phyloP scores from a whole-genome alignment of 2,329 filamentous ascomycete species.

The Ramularia endophylla region DNA sequence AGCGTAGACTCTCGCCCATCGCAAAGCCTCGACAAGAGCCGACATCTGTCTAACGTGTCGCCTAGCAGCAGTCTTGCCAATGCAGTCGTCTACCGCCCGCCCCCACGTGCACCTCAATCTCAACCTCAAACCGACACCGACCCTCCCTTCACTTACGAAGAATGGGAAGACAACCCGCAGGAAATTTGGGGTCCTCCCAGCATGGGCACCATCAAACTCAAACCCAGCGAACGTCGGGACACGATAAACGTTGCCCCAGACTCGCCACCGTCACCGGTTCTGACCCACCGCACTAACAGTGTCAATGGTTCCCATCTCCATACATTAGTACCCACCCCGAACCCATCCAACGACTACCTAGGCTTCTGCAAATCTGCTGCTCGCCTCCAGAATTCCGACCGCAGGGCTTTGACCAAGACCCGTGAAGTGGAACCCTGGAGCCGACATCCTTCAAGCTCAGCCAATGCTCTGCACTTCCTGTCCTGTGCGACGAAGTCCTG shows the following conservation, averaged over 20 bases:
- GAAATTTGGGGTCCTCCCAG: conserved; percentile 22
- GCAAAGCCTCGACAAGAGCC: background rate
- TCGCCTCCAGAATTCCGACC: conserved; percentile 33
- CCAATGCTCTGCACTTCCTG: conserved; percentile 24
- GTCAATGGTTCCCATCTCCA: conserved; percentile 9
- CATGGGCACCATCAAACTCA: conserved; percentile 5
- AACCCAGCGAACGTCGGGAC: background rate
- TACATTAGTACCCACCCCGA: conserved; percentile 22
- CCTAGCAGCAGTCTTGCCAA: background rate
- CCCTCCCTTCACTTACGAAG: conserved; percentile 17
- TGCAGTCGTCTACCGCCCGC: background rate
- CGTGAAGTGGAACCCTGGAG: conserved; percentile 22
- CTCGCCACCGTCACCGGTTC: conserved; percentile 10
- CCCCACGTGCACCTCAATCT: background rate
- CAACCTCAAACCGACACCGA: conserved; percentile 2
- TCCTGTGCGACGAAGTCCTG: conserved; percentile 40
- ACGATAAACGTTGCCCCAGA: background rate
- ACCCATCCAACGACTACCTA: conserved; percentile 29
- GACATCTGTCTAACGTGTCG: background rate
- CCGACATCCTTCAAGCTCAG: conserved; percentile 19
- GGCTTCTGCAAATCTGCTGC: conserved; percentile 44
- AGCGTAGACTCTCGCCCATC: too few relatives aligned
- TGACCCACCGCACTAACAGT: conserved; percentile 16
- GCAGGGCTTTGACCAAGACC: conserved; percentile 27
- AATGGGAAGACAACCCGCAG: conserved; percentile 25